Conservation (phyloP, 495 filamentous ascomycete species). For the Xylaria flabelliformis region DNA sequence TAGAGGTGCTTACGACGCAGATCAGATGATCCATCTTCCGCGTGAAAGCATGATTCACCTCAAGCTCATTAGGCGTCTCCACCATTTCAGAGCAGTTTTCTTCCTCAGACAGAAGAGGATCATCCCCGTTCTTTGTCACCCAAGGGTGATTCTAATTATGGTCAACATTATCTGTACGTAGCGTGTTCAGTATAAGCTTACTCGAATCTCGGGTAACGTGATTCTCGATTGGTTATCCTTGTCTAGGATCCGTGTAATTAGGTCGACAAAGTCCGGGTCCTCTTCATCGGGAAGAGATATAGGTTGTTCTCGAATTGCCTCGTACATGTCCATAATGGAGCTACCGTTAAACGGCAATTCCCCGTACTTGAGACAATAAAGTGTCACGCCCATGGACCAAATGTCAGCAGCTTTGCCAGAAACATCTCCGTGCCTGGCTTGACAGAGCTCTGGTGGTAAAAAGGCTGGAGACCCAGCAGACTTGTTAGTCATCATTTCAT, state of each 20-base stretch:
- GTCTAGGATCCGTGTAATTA: conserved; percentile 72
- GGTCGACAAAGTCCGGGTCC: conserved; percentile 67
- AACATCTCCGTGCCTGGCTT: conserved; percentile 85
- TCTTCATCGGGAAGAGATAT: conserved; percentile 58
- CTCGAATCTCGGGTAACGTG: conserved; percentile 78
- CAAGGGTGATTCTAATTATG: conserved; percentile 82
- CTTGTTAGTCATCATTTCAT: conserved; percentile 90
- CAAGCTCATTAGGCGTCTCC: conserved; percentile 81
- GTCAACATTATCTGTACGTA: conserved; percentile 12
- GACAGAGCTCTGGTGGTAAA: conserved; percentile 90
- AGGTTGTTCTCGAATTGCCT: conserved; percentile 77
- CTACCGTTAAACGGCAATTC: conserved; percentile 80
- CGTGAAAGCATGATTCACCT: conserved; percentile 90
- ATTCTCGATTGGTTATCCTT: conserved; percentile 83
- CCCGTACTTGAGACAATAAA: conserved; percentile 93
- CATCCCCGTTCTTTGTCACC: conserved; percentile 84
- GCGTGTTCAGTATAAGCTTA: conserved; percentile 46
- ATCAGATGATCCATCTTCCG: conserved; percentile 82
- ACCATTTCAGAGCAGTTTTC: conserved; percentile 87
- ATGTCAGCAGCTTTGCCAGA: conserved; percentile 91
- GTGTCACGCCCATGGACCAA: conserved; percentile 97
- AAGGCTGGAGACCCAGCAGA: conserved; percentile 96
- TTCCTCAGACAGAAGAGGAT: conserved; percentile 78
- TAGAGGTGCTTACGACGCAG: conserved; percentile 71
- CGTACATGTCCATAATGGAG: conserved; percentile 84